These are phyloP conservation scores for Claviceps cyperi DNA, from an alignment of 2,329 filamentous ascomycete genomes.

Conservation along the genomic window DNA sequence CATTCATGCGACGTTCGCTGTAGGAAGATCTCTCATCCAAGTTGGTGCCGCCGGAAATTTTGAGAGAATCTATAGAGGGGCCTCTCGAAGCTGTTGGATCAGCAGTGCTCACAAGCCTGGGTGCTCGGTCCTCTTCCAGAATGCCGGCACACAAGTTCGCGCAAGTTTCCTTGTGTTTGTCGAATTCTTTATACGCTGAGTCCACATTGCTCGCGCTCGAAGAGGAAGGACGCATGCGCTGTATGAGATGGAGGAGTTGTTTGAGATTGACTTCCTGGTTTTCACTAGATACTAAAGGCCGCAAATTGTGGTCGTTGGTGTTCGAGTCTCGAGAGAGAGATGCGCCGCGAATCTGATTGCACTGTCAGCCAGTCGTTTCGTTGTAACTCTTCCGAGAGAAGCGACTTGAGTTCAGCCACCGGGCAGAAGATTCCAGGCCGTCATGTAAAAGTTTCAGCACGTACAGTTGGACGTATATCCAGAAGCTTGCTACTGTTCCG, in stretches of 20 bases:
- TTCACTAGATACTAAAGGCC: slow-evolving; percentile 14
- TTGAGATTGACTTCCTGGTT: slow-evolving; percentile 19
- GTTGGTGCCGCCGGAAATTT: slow-evolving; percentile 13
- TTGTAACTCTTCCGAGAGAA: background rate
- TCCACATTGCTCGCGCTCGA: slow-evolving; percentile 25
- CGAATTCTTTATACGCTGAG: slow-evolving; percentile 28
- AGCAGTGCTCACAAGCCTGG: slow-evolving; percentile 9
- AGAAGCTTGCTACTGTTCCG: background rate
- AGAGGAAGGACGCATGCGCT: slow-evolving; percentile 21
- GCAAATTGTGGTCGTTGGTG: slow-evolving; percentile 14
- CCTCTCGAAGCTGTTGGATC: slow-evolving; percentile 15
- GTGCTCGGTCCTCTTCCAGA: slow-evolving; percentile 24
- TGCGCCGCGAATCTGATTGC: background rate
- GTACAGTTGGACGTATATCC: background rate
- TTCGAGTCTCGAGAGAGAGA: slow-evolving; percentile 10
- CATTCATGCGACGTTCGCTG: slow-evolving; percentile 21
- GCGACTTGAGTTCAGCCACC: background rate
- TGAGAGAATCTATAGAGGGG: slow-evolving; percentile 18
- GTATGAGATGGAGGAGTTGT: slow-evolving; percentile 21
- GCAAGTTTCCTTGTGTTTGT: slow-evolving; percentile 26
- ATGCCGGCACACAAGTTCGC: slow-evolving; percentile 25
- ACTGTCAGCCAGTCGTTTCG: background rate
- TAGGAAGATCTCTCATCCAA: slow-evolving; percentile 24
- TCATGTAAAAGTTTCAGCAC: background rate
- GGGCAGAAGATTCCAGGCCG: background rate